Base-by-base conservation (phyloP, 441 rosid genomes). In the Breynia disticha region DNA sequence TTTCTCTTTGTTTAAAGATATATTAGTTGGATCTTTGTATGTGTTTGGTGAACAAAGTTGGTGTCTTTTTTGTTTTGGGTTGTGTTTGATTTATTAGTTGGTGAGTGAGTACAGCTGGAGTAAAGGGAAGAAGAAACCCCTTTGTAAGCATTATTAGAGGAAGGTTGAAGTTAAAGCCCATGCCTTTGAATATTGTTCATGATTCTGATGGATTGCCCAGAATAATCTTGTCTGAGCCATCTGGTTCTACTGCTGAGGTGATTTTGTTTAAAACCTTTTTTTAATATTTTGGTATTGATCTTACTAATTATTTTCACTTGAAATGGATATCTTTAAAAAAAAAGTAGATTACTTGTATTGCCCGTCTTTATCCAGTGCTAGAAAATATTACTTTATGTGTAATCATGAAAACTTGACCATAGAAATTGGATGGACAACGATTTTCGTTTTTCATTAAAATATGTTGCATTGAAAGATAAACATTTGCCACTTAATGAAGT, bases 191-290 rank as follows among this genome's bases (percentile, higher is more conserved):
- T 69, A 48, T 79, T 19, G 72, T 76, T 72, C 76, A 69, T 67
- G 82, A 70, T 73, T 68, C 67, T 18, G 81, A 78, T 79, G 91
- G 79, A 55, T 69, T 82, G 8, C 86, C 81, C 52, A 76, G 77
- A 57, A 76, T 87, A 65, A 65, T 77, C 48, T 74, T 87, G 77
- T 76, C 80, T 45, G 95, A 83, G 63, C 88, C 90, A 50, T 63
- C 84, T 56, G 96, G 98, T 39, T 87, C 96, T 11, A 72, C 87
- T 47, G 96, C 79, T 17, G 88, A 81, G 90, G 97, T 90, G 49
- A 21, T 50, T 65, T 5, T 16, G 7, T 37, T 43, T 14, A 1
- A 43, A 41, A 21, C 13, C 37, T 19, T 35, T 52, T 4, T 35
- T 11, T 50, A 2, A 0, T 20, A n/a, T 17, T 24, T n/a, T 44